phyloP scores from a whole-genome alignment of 495 filamentous ascomycete species.

The Copromyces sp. region DNA sequence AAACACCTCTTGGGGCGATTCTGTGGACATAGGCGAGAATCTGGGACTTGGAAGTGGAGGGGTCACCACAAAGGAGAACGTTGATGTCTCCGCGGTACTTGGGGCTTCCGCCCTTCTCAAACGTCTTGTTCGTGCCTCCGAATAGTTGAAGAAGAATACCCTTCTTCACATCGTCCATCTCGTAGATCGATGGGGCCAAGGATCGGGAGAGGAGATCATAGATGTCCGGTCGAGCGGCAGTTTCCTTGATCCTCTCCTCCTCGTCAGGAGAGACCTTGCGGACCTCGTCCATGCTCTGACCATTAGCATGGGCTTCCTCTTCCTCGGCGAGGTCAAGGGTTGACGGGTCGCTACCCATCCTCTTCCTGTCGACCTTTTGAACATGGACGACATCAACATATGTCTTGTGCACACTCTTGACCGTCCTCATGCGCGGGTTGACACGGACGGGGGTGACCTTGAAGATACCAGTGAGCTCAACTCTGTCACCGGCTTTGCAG shows the following conservation, averaged over 20 bases:
- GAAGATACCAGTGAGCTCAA: constrained; percentile 96
- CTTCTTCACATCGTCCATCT: constrained; percentile 99
- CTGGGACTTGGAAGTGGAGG: constrained; percentile 93
- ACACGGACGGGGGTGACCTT: constrained; percentile 90
- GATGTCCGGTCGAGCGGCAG: constrained; percentile 71
- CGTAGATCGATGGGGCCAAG: constrained; percentile 88
- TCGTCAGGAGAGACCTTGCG: constrained; percentile 85
- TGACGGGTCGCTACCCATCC: constrained; percentile 82
- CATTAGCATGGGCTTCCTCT: constrained; percentile 74
- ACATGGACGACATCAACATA: constrained; percentile 93
- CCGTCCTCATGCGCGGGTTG: constrained; percentile 81
- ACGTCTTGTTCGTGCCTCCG: constrained; percentile 96
- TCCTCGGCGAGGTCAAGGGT: constrained; percentile 51
- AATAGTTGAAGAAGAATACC: constrained; percentile 94
- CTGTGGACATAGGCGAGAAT: constrained; percentile 90
- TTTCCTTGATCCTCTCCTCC: constrained; percentile 76
- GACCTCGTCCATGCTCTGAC: constrained; percentile 68
- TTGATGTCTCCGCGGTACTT: constrained; percentile 97
- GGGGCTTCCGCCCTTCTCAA: constrained; percentile 91
- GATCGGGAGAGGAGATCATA: constrained; percentile 92
- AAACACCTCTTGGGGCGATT: constrained; percentile 93
- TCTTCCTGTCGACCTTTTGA: constrained; percentile 89
- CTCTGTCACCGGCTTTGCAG: constrained; percentile 92
- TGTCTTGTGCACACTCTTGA: constrained; percentile 95
- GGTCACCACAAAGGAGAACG: constrained; percentile 90